Percentiles rank a stretch among this genome's conserved stretches.
These are phyloP conservation scores for Myochromella boudieri DNA, from an alignment of 768 basidiomycete genomes.

Conservation along the genomic window DNA sequence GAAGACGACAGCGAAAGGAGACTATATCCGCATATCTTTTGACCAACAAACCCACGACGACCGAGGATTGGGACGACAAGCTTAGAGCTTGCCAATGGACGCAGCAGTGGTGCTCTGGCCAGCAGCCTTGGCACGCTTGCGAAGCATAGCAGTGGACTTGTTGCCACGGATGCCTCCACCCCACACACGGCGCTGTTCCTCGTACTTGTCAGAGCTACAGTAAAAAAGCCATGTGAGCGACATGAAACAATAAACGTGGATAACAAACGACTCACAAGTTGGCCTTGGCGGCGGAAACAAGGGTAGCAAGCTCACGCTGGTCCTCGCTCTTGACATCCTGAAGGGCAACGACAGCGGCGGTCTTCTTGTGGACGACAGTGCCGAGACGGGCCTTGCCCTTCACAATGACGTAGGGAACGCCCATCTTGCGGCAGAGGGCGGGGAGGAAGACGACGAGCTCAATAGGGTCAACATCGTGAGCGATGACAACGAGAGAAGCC, in stretches of 20 bases:
- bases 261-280: conserved; percentile 75
- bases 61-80: neutral
- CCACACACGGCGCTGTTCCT: conserved; percentile 89
- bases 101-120: conserved; percentile 64
- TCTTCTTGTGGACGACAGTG: conserved; percentile 98
- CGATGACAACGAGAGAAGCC: conserved; percentile 92
- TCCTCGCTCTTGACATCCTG: conserved; percentile 97
- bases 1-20: conserved; percentile 5
- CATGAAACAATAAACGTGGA: neutral
- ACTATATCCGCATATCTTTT: conserved; percentile 14
- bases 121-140: conserved; percentile 90
- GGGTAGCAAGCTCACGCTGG: conserved; percentile 86
- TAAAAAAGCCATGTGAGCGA: neutral
- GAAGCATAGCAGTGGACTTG: conserved; percentile 92
- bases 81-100: conserved; percentile 64
- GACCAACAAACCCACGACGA: conserved; percentile 7
- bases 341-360: conserved; percentile 84
- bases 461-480: conserved; percentile 98
- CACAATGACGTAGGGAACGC: conserved; percentile 97
- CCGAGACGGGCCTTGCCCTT: conserved; percentile 98
- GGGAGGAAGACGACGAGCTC: conserved; percentile 99
- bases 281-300: conserved; percentile 92
- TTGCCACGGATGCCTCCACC: conserved; percentile 95
- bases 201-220: conserved; percentile 87
- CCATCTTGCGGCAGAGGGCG: conserved; percentile 99